These are phyloP conservation scores for Globisporangium solare DNA, from an alignment of 352 stramenopile species.

Conservation along the genomic window DNA sequence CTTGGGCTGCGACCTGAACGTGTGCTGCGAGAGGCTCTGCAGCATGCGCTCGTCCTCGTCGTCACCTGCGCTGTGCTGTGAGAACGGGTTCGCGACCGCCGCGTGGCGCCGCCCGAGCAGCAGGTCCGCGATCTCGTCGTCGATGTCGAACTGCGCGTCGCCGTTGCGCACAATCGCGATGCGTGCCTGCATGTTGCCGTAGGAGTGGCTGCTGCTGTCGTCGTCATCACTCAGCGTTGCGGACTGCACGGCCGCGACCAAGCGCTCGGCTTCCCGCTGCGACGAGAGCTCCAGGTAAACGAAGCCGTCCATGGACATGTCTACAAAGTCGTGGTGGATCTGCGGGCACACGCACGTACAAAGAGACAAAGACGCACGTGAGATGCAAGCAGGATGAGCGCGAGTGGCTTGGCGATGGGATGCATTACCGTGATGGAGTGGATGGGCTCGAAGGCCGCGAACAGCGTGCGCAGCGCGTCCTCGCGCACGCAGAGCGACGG, in stretches of 20 bases:
- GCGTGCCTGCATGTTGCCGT: slow-evolving; percentile 35
- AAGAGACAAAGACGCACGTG: neutral
- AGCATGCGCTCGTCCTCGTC: slow-evolving; percentile 73
- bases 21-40: slow-evolving; percentile 70
- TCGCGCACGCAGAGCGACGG: slow-evolving; percentile 56
- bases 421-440: slow-evolving; percentile 34
- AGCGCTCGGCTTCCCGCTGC: slow-evolving; percentile 26
- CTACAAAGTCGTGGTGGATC: slow-evolving; percentile 67
- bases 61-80: slow-evolving; percentile 37
- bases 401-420: neutral
- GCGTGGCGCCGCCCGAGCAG: slow-evolving; percentile 41
- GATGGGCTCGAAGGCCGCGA: slow-evolving; percentile 43
- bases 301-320: slow-evolving; percentile 58
- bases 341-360: slow-evolving; percentile 8
- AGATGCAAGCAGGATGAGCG: neutral
- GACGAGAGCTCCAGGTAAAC: slow-evolving; percentile 55
- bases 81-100: slow-evolving; percentile 29
- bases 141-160: slow-evolving; percentile 13
- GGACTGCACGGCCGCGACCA: slow-evolving; percentile 31
- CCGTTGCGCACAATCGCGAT: slow-evolving; percentile 43
- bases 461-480: slow-evolving; percentile 36
- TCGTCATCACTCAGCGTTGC: slow-evolving; percentile 13
- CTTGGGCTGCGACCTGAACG: slow-evolving; percentile 24
- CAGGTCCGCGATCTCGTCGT: slow-evolving; percentile 43
- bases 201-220: slow-evolving; percentile 9